A percentile compares a stretch with the other conserved stretches of the same genome.
Evolutionary conservation across 2,329 filamentous ascomycete species (phyloP).

Genomic region (Ceratocystis albifundus): DNA sequence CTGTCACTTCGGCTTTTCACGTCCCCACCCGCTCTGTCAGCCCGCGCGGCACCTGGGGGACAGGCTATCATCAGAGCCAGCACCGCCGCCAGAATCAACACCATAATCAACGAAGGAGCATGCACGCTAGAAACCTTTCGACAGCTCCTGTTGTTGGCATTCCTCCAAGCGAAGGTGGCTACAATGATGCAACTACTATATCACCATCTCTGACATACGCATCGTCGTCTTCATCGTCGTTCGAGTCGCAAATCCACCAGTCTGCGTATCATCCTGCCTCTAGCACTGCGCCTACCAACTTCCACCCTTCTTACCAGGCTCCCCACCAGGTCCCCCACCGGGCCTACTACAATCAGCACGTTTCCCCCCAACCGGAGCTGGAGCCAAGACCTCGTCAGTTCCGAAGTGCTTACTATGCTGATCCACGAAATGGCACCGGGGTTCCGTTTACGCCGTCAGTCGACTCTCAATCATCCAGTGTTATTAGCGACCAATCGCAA

Average conservation of each 20-base stretch:
- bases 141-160: slow-evolving; percentile 1
- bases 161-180: background rate
- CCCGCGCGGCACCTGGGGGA: background rate
- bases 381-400: background rate
- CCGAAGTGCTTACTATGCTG: background rate
- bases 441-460: background rate
- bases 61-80: background rate
- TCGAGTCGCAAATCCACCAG: slow-evolving; percentile 6
- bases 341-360: background rate
- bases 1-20: slow-evolving; percentile 17
- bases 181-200: slow-evolving; percentile 8
- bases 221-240: slow-evolving; percentile 16
- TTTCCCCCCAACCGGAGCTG: background rate
- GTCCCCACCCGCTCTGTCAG: background rate
- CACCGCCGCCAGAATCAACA: background rate
- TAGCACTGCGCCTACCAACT: background rate
- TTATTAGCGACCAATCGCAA: slow-evolving; percentile 8
- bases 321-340: background rate
- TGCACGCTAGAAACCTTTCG: background rate
- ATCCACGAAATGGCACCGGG: background rate
- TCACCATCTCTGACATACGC: slow-evolving; percentile 10
- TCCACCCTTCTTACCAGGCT: background rate
- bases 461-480: slow-evolving; percentile 4
- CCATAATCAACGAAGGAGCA: background rate
- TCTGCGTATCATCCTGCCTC: background rate